These are phyloP conservation scores for Entamoeba dispar DNA, from an alignment of 208 protist species.

Conservation along the genomic window DNA sequence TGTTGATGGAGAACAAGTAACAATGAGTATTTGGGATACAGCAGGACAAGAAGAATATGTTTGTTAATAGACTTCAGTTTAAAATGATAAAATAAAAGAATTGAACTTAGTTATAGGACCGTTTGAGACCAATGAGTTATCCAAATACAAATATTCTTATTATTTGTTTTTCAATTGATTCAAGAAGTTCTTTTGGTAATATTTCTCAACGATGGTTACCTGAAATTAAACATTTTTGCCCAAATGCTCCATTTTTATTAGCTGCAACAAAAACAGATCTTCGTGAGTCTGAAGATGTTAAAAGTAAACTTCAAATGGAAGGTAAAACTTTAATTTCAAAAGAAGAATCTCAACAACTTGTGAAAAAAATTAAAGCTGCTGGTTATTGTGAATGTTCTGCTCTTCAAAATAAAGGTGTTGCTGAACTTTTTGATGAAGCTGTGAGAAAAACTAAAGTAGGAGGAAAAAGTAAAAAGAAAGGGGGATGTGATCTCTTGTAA, in stretches of 20 bases:
- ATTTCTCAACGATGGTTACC: conserved; percentile 38
- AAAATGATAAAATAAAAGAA: too few relatives aligned
- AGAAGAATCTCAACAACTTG: conserved; percentile 36
- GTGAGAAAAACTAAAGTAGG: not conserved
- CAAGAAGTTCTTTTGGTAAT: conserved; percentile 46
- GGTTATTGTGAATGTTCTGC: conserved; percentile 66
- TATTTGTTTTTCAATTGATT: conserved; percentile 51
- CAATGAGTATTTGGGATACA: conserved; percentile 28
- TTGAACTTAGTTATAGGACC: conserved; percentile 24
- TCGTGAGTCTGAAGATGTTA: conserved; percentile 24
- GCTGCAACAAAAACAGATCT: conserved; percentile 44
- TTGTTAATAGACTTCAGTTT: not conserved
- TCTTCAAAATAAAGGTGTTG: conserved; percentile 51
- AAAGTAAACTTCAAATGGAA: not conserved
- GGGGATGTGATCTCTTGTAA: not conserved
- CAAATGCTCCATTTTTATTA: conserved; percentile 33
- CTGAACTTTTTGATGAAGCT: conserved; percentile 52
- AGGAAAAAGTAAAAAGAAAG: not conserved
- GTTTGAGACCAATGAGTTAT: conserved; percentile 40
- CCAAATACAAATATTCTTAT: conserved; percentile 43
- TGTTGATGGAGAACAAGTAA: conserved; percentile 6
- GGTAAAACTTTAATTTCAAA: conserved; percentile 21
- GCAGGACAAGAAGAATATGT: conserved; percentile 36
- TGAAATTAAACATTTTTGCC: conserved; percentile 14
- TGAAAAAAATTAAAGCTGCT: conserved; percentile 45